These are phyloP conservation scores for Aspergillus heteromorphus DNA, from an alignment of 495 filamentous ascomycete genomes.

Conservation along the genomic window DNA sequence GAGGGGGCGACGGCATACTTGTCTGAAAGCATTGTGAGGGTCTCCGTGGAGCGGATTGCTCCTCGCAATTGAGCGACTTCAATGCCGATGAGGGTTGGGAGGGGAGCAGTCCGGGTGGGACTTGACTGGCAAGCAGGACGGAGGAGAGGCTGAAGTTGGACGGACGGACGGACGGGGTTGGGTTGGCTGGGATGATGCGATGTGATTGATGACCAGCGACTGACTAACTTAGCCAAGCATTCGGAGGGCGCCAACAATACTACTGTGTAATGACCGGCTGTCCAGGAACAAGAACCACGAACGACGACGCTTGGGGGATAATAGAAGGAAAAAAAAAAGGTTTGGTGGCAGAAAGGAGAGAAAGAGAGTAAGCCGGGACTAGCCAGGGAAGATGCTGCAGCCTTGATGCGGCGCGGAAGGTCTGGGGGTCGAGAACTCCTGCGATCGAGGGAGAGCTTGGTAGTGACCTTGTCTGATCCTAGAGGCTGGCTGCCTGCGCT, in stretches of 20 bases:
- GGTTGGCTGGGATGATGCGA: slow-evolving; percentile 8
- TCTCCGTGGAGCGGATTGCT: slow-evolving; percentile 39
- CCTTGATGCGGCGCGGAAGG: slow-evolving; percentile 1
- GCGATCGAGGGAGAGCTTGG: slow-evolving; percentile 13
- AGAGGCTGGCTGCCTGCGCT: slow-evolving; percentile 16
- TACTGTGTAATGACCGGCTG: slow-evolving; percentile 4
- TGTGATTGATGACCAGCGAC: not conserved
- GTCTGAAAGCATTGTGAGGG: slow-evolving; percentile 69
- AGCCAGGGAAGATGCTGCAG: slow-evolving; percentile 7
- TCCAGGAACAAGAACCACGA: slow-evolving; percentile 2
- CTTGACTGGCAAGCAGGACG: slow-evolving; percentile 1
- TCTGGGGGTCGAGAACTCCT: slow-evolving; percentile 10
- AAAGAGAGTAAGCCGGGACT: slow-evolving; percentile 11
- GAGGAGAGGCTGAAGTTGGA: slow-evolving; percentile 7
- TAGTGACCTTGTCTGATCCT: slow-evolving; percentile 7
- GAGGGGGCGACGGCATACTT: too few relatives aligned
- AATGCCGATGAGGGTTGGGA: slow-evolving; percentile 25
- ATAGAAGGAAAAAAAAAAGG: slow-evolving; percentile 1
- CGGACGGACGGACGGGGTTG: too few relatives aligned
- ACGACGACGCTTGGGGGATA: not conserved
- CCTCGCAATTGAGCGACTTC: slow-evolving; percentile 34
- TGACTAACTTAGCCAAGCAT: slow-evolving; percentile 16
- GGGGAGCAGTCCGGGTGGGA: slow-evolving; percentile 3
- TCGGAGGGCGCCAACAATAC: slow-evolving; percentile 15
- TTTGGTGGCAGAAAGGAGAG: slow-evolving; percentile 14